Conservation (phyloP, 305 asterid species). For the Petunia hybrid region DNA sequence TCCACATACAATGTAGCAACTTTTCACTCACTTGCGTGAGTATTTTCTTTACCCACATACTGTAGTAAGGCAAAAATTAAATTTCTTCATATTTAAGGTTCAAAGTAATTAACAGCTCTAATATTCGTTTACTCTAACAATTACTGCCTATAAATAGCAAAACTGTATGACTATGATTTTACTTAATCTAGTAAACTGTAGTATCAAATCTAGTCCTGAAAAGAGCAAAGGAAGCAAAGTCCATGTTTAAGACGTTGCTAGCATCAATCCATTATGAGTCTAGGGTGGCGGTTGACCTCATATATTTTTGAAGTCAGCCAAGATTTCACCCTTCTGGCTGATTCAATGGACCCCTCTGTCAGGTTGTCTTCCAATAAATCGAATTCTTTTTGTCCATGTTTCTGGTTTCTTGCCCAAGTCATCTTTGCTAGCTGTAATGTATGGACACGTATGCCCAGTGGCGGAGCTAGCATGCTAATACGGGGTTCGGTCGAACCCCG, state of each 20-base stretch:
- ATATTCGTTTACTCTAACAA: background rate
- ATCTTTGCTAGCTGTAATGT: background rate
- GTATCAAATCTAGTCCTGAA: background rate
- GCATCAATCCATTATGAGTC: background rate
- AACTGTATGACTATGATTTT: background rate
- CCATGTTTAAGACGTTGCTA: constrained; percentile 5
- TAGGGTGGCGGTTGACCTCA: background rate
- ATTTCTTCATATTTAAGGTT: too few relatives aligned
- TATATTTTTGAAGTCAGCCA: background rate
- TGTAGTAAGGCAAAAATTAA: too few relatives aligned
- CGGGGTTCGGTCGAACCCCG: too few relatives aligned
- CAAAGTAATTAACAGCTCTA: too few relatives aligned
- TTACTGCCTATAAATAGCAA: background rate
- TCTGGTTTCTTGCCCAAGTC: background rate
- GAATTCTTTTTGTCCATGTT: background rate
- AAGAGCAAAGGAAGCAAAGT: constrained; percentile 22
- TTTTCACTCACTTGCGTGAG: too few relatives aligned
- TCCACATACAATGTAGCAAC: too few relatives aligned
- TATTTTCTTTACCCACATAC: too few relatives aligned
- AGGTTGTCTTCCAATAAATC: constrained; percentile 11
- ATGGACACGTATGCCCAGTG: background rate
- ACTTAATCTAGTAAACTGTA: background rate
- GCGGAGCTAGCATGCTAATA: too few relatives aligned
- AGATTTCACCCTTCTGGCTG: background rate
- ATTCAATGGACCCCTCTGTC: background rate